Base-by-base conservation (phyloP, 148 eudicot species). In the Agrostemma githago region DNA sequence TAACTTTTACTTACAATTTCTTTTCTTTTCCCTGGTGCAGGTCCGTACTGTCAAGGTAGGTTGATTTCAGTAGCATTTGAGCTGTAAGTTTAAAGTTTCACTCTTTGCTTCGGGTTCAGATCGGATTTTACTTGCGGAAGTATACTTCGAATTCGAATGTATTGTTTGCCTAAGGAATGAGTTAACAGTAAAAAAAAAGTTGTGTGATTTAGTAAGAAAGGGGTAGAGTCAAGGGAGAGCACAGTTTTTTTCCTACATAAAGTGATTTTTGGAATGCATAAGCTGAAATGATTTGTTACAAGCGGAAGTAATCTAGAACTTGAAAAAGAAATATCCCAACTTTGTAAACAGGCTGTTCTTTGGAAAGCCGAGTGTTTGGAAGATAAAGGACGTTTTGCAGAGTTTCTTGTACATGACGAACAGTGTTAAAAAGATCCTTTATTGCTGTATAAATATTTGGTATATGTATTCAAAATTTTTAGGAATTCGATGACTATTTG, bases 1-100 rank as follows among this genome's bases (percentile, higher is more conserved):
- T 76, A 14, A 34, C 62, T 66, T 68, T 80, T 60, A 71, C 63
- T 5, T 60, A 15, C 8, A 26, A 10, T 20, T 40, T 15, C 56
- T 10, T 51, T 48, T 20, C 0, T 20, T 54, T 74, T 81, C 38
- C 70, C 60, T 61, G 80, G 41, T 85, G 92, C 98, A 95, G 98
- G 97, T 95, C 78, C 99, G 99, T 42, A 75, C 72, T 83, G 94
- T 95, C 70, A 92, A 95, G 99, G 99, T 95, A 85, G 75, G 98
- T 85, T 74, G 72, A 51, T 64, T 70, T 80, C 83, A 67, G 83
- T 75, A 66, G 70, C 68, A 39, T 76, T 75, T 75, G 72, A 44
- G 73, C 69, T 68, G 83, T 77, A 80, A 80, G 86, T 86, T 75
- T 63, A 70, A 62, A 58, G 8, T 39, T 66, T 66, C 17, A 71